Percentiles rank a stretch among this genome's conserved stretches.
These are phyloP conservation scores for Dactylonectria macrodidyma DNA, from an alignment of 2,329 filamentous ascomycete species.

Conservation along the genomic window DNA sequence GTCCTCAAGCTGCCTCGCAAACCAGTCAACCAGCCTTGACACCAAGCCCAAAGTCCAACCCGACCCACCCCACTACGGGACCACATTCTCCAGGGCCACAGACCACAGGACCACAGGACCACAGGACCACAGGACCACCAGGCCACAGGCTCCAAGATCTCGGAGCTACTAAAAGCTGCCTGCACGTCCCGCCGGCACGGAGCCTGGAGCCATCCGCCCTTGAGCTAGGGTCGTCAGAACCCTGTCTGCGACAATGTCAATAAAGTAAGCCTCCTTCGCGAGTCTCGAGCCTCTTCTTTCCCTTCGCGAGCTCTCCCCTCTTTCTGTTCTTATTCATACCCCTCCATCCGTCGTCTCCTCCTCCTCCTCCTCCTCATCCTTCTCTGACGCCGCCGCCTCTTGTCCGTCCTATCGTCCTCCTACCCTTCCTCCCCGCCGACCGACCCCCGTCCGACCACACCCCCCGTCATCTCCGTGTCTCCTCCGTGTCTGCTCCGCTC, in stretches of 20 bases:
- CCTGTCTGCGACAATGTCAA: conserved; percentile 64
- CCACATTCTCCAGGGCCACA: conserved; percentile 19
- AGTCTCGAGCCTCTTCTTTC: conserved; percentile 46
- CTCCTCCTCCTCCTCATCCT: conserved; percentile 2
- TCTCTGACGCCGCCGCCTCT: conserved; percentile 7
- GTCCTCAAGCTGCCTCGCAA: conserved; percentile 26
- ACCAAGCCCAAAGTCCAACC: conserved; percentile 44
- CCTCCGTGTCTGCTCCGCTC: conserved; percentile 21
- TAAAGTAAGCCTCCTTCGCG: conserved; percentile 65
- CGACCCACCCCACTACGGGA: conserved; percentile 48
- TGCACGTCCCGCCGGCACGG: conserved; percentile 50
- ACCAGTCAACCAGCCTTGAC: conserved; percentile 25
- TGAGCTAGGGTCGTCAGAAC: conserved; percentile 54
- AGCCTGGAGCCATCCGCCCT: conserved; percentile 50
- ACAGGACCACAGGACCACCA: conserved; percentile 45
- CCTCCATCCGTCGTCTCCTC: conserved; percentile 33
- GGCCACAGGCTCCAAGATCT: conserved; percentile 51
- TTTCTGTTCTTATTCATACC: conserved; percentile 37
- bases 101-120: conserved; percentile 38
- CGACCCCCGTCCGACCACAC: conserved; percentile 23
- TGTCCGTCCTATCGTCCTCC: conserved; percentile 18
- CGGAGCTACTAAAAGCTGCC: conserved; percentile 50
- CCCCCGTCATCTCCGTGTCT: conserved; percentile 20
- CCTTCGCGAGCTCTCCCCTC: conserved; percentile 42
- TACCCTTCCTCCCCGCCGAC: conserved; percentile 13